Base-by-base conservation (phyloP, 306 rosid species). In the Inga laurina region DNA sequence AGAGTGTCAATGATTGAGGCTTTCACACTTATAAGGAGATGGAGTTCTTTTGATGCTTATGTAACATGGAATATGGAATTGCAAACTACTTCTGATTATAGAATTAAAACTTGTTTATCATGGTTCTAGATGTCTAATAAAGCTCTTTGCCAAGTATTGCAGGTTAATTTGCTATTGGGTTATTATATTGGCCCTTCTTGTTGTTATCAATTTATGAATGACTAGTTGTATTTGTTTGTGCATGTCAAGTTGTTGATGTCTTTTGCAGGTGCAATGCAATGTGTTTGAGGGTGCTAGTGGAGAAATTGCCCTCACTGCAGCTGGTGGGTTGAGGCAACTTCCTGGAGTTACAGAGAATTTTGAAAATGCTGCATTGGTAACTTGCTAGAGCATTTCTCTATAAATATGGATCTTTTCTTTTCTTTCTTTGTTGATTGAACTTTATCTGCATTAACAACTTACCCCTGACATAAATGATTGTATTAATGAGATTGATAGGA, bases 331-430 rank as follows among this genome's bases (percentile, higher is more conserved):
- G 92, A 92, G 98, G 88, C 93, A 91, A 85, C 85, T 93, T 74
- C 96, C 98, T 76, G 98, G 96, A 74, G 0, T 91, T 41, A 82
- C 93, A 0, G 91, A 91, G 72, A 83, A 43, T 76, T 92, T 78
- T 81, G 98, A 95, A 91, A 95, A 88, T 87, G 97, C 97, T 79
- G 98, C 98, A 76, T 81, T 95, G 98, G 97, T 93, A 92, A 73
- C 77, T 69, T 83, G 70, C 67, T 75, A 62, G 37, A 3, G 59
- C 59, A 75, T 69, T 62, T 19, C 73, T 72, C 76, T 80, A 34
- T 59, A 24, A 77, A 4, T 59, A 45, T 79, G 82, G 67, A 79
- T 64, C 66, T 85, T 86, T 51, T 48, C 51, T 69, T 65, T 35
- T 59, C 54, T 48, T 51, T 70, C 39, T 22, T 61, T 10, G 15